These are phyloP conservation scores for Cryptosporidium muris DNA, from an alignment of 169 alveolate species.

Conservation along the genomic window DNA sequence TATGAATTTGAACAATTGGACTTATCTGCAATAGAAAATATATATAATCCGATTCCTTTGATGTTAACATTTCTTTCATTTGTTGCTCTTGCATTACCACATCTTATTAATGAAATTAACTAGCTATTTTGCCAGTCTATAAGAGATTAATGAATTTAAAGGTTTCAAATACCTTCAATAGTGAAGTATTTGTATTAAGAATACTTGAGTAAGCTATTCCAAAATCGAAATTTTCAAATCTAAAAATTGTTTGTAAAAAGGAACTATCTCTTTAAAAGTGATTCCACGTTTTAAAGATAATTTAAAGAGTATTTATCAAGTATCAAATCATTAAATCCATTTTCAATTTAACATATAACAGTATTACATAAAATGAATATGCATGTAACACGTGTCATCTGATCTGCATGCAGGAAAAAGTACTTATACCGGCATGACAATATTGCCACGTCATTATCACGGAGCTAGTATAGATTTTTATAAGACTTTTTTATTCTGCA, in stretches of 20 bases:
- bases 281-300: no score
- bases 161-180: no score
- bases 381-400: constrained; percentile 70
- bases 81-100: constrained; percentile 5
- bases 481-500: no score
- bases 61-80: constrained; percentile 28
- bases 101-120: background rate
- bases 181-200: no score
- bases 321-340: no score
- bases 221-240: no score
- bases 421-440: constrained; percentile 69
- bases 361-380: background rate
- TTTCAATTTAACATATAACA: background rate
- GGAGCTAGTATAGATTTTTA: constrained; percentile 4
- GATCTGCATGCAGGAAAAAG: constrained; percentile 1
- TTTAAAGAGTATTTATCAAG: no score
- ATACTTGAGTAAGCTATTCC: no score
- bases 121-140: no score
- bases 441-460: constrained; percentile 58
- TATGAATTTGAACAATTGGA: constrained; percentile 66
- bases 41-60: constrained; percentile 32
- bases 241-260: no score
- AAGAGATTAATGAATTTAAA: no score
- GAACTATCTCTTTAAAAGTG: no score
- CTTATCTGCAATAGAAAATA: constrained; percentile 57